A percentile compares a stretch with the other conserved stretches of the same genome.
These are phyloP conservation scores for Rhynchospora pubera DNA, from an alignment of 176 grass and related monocot genomes.

Conservation along the genomic window DNA sequence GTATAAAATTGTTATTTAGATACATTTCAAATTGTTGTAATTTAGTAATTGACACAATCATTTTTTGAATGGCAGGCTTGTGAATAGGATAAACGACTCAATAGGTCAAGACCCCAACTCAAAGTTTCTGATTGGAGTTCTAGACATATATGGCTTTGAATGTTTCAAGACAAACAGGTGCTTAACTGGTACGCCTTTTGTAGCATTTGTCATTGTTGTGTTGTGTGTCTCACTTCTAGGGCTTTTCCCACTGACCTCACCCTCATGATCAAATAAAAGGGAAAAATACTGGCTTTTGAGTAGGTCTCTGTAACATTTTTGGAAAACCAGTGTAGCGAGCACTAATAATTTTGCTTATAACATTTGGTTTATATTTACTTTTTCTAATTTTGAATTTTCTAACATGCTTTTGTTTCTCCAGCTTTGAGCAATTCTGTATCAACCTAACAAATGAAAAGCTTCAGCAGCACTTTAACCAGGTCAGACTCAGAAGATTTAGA, in stretches of 20 bases:
- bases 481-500: slow-evolving; percentile 24
- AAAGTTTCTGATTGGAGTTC: slow-evolving; percentile 84
- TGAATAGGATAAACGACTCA: slow-evolving; percentile 86
- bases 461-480: slow-evolving; percentile 99
- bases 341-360: not conserved
- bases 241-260: not conserved
- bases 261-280: not conserved
- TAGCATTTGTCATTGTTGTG: slow-evolving; percentile 29
- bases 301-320: not conserved
- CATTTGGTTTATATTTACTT: slow-evolving; percentile 1
- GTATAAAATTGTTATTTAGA: not conserved
- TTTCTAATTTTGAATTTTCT: slow-evolving; percentile 7
- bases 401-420: slow-evolving; percentile 30
- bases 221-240: slow-evolving; percentile 18
- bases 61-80: slow-evolving; percentile 61
- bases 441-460: slow-evolving; percentile 99
- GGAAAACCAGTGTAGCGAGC: not conserved
- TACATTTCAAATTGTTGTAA: not conserved
- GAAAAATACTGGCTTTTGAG: not conserved
- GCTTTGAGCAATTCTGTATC: slow-evolving; percentile 99
- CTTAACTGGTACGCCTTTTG: slow-evolving; percentile 83
- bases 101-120: slow-evolving; percentile 95
- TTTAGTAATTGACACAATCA: slow-evolving; percentile 16
- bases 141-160: slow-evolving; percentile 99
- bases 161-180: slow-evolving; percentile 99